Base-by-base conservation (phyloP, 2,329 filamentous ascomycete species). In the Sporothrix protearum region DNA sequence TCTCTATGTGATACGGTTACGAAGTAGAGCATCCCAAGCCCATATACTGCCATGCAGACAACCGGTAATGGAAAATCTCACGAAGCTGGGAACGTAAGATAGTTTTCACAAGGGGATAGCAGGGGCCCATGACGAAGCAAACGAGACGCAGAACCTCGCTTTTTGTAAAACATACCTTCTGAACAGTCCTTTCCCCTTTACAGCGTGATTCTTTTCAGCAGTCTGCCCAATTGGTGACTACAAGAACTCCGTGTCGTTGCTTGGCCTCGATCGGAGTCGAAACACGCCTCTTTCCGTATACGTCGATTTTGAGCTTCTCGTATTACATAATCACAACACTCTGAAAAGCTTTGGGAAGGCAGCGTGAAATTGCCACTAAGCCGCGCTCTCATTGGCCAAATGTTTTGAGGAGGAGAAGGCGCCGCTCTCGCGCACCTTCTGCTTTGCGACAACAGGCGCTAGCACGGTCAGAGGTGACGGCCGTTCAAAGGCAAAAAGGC, bases 241-340 rank as follows among this genome's bases (percentile, higher is more conserved):
- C 22, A 19, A 5, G 7, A 8, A 22, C 36, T 45, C 36, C 12
- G 22, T 45, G 22, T 64, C n/a, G 22, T 8, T 22, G 39, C 36
- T 25, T 22, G 33, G 14, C 16, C 30, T 36, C 25, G 30, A 36
- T 39, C 22, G 22, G n/a, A 45, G 59, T 42, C 12, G 36, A 45
- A 39, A 70, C 45, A 22, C 66, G 6, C 28, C 9, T n/a, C n/a
- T 22, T 16, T 16, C 9, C 45, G 16, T 42, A 4, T 16, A 63
- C 2, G 59, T 64, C 47, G 5, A 53, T 64, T 66, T 70, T 70
- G 33, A 51, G 33, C 39, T 59, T 59, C 25, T 25, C 19, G 59
- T n/a, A 66, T 57, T 71, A 71, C n/a, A 7, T 70, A 70, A 70
- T 59, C 53, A 36, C 3, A 3, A 16, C 25, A 19, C 12, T 4